Evolutionary conservation across 2,329 filamentous ascomycete genomes (phyloP).

Genomic region (Fusarium stilboides): DNA sequence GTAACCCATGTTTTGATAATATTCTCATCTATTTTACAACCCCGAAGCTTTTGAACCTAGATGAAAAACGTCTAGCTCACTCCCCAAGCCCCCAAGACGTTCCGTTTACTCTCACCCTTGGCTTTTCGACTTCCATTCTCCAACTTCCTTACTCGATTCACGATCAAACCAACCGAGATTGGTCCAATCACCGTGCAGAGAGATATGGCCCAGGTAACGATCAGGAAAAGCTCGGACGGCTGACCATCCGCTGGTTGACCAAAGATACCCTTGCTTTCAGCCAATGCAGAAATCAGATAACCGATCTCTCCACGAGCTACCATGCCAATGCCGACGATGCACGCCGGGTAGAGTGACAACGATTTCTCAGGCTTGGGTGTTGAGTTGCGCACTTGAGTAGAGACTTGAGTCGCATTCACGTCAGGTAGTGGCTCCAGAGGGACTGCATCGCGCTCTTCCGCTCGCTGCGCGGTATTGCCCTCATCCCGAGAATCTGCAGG

Average conservation of each 20-base stretch:
- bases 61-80: constrained; percentile 16
- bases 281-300: constrained; percentile 80
- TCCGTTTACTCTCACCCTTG: constrained; percentile 15
- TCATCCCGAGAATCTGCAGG: neutral
- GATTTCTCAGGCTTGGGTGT: constrained; percentile 60
- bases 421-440: neutral
- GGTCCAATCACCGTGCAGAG: constrained; percentile 70
- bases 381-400: constrained; percentile 15
- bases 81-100: constrained; percentile 47
- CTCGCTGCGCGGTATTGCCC: neutral
- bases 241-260: constrained; percentile 7
- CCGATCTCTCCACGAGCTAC: constrained; percentile 85
- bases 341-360: constrained; percentile 75
- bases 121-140: constrained; percentile 23
- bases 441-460: neutral
- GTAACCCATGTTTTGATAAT: too few relatives aligned
- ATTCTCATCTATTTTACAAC: too few relatives aligned
- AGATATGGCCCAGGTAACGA: constrained; percentile 70
- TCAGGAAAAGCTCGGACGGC: constrained; percentile 63
- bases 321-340: constrained; percentile 78
- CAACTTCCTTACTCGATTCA: constrained; percentile 58
- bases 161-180: constrained; percentile 63
- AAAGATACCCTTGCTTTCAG: constrained; percentile 68
- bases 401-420: neutral
- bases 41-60: too few relatives aligned